Conservation (phyloP, 306 rosid genomes). For the Pterocarpus macrocarpus region DNA sequence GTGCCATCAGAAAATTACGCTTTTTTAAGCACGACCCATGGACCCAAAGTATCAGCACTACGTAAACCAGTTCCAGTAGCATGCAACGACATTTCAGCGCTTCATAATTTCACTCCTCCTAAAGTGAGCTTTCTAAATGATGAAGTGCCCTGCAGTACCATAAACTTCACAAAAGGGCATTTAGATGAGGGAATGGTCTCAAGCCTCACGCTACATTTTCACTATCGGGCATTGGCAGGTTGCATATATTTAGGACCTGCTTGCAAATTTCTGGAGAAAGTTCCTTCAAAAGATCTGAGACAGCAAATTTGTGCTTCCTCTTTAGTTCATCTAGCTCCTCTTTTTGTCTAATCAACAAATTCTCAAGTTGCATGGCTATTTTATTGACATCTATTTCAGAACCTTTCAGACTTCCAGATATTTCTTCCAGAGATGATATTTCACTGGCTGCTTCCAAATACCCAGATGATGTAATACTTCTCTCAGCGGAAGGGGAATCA, state of each 20-base stretch:
- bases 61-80: constrained; percentile 31
- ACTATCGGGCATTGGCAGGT: constrained; percentile 51
- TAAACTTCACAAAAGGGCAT: constrained; percentile 17
- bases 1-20: constrained; percentile 17
- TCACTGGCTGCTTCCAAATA: constrained; percentile 41
- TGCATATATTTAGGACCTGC: constrained; percentile 62
- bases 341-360: constrained; percentile 60
- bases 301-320: constrained; percentile 70
- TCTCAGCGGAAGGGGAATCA: constrained; percentile 41
- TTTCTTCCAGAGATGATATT: constrained; percentile 42
- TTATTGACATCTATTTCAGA: constrained; percentile 47
- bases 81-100: constrained; percentile 26
- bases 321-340: constrained; percentile 72
- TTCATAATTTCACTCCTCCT: constrained; percentile 32
- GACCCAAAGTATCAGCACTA: constrained; percentile 31
- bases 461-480: constrained; percentile 43
- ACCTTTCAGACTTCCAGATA: constrained; percentile 20
- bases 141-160: constrained; percentile 16
- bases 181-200: constrained; percentile 17
- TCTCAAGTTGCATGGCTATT: constrained; percentile 58
- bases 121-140: neutral
- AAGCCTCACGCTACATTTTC: constrained; percentile 40
- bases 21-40: constrained; percentile 36
- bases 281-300: constrained; percentile 62
- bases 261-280: constrained; percentile 59